Evolutionary conservation across 768 basidiomycete species (phyloP).

Genomic region (Rhodocollybia butyracea): DNA sequence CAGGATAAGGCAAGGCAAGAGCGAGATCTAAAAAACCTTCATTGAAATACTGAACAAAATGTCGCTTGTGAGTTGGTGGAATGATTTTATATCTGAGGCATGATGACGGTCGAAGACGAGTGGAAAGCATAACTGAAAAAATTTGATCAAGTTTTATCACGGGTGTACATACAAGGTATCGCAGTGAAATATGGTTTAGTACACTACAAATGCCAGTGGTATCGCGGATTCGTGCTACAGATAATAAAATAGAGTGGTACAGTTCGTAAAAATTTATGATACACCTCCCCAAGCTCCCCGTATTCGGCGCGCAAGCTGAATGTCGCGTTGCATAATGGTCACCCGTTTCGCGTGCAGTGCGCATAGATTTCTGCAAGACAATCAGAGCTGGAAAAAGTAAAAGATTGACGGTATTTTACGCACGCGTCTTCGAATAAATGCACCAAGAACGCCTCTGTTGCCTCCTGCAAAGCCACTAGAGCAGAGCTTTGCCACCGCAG

Average conservation of each 20-base stretch:
- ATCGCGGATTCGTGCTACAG: background rate
- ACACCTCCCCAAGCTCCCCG: conserved; percentile 86
- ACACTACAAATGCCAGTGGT: too few species aligned
- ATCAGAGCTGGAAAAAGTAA: conserved; percentile 6
- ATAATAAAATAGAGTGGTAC: background rate
- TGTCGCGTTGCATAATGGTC: conserved; percentile 96
- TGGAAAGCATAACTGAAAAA: conserved; percentile 2
- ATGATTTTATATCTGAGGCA: background rate
- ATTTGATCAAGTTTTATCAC: background rate
- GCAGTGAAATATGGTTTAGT: background rate
- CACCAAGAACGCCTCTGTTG: conserved; percentile 91
- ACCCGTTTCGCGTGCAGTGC: conserved; percentile 98
- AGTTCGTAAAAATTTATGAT: conserved; percentile 32
- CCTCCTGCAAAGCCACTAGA: conserved; percentile 91
- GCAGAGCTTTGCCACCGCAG: conserved; percentile 97
- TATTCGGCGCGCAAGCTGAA: conserved; percentile 94
- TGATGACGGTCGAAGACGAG: conserved; percentile 4
- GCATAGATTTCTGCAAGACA: conserved; percentile 75
- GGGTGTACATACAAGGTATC: background rate
- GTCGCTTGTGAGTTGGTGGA: conserved; percentile 7
- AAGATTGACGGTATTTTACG: conserved; percentile 33
- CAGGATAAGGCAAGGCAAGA: conserved; percentile 67
- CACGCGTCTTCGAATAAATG: conserved; percentile 99
- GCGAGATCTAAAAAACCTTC: conserved; percentile 78
- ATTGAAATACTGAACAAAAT: conserved; percentile 41